Conservation (phyloP, 2,329 filamentous ascomycete species). For the Arthroderma sp. region DNA sequence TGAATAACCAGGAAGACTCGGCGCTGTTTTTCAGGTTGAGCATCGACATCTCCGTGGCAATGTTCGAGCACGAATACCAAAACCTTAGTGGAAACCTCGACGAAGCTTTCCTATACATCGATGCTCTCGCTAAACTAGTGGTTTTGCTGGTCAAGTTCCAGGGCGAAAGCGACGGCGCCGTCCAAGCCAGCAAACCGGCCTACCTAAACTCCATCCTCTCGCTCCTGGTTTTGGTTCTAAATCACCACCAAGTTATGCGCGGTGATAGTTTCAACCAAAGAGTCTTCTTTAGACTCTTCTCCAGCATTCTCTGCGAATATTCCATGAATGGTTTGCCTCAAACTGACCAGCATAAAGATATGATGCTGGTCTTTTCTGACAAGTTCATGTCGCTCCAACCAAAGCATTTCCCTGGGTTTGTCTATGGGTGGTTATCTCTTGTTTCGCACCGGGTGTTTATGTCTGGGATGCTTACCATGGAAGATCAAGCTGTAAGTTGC, state of each 20-base stretch:
- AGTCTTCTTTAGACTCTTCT: slow-evolving; percentile 83
- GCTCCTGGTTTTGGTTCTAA: slow-evolving; percentile 67
- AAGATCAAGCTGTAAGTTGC: slow-evolving; percentile 38
- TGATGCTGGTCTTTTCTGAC: slow-evolving; percentile 58
- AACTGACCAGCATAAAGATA: slow-evolving; percentile 49
- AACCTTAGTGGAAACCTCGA: slow-evolving; percentile 48
- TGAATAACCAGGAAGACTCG: slow-evolving; percentile 63
- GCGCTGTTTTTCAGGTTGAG: slow-evolving; percentile 67
- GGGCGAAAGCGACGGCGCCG: slow-evolving; percentile 45
- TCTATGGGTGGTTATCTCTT: slow-evolving; percentile 72
- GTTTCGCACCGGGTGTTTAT: slow-evolving; percentile 77
- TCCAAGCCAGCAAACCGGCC: slow-evolving; percentile 49
- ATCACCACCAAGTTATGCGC: slow-evolving; percentile 69
- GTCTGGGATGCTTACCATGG: slow-evolving; percentile 58
- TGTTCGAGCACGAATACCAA: slow-evolving; percentile 60
- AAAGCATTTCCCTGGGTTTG: slow-evolving; percentile 63
- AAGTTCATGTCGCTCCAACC: slow-evolving; percentile 65
- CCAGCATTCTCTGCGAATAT: slow-evolving; percentile 66
- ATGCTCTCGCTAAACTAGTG: slow-evolving; percentile 72
- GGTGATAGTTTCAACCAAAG: slow-evolving; percentile 75
- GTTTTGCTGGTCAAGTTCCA: slow-evolving; percentile 62
- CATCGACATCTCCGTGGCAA: slow-evolving; percentile 64
- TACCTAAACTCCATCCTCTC: slow-evolving; percentile 69
- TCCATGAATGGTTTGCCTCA: slow-evolving; percentile 46
- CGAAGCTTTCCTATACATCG: slow-evolving; percentile 51